These are phyloP conservation scores for Lachancea thermotolerans DNA, from an alignment of 805 yeast genomes.

Conservation along the genomic window DNA sequence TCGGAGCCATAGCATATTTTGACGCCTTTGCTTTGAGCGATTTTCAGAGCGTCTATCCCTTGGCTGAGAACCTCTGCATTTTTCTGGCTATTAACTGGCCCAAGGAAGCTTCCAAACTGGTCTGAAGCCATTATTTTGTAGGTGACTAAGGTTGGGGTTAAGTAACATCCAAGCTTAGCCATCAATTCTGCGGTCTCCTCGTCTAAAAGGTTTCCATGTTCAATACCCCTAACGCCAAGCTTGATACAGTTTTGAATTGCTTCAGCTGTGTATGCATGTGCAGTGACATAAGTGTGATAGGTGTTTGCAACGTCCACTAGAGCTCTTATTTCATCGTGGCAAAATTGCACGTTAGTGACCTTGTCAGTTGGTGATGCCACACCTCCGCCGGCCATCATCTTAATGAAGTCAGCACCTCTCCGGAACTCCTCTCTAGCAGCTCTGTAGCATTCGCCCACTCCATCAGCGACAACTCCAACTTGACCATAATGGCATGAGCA, in stretches of 20 bases:
- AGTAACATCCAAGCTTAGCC: slow-evolving; percentile 9
- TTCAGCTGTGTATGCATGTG: slow-evolving; percentile 14
- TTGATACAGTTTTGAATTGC: slow-evolving; percentile 10
- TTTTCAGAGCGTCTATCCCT: slow-evolving; percentile 9
- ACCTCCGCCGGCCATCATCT: slow-evolving; percentile 13
- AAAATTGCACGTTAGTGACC: slow-evolving; percentile 10
- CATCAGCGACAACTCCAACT: slow-evolving; percentile 11
- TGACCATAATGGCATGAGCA: slow-evolving; percentile 9
- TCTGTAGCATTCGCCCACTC: slow-evolving; percentile 10
- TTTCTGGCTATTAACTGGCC: slow-evolving; percentile 6
- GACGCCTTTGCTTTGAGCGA: slow-evolving; percentile 8
- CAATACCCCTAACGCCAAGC: slow-evolving; percentile 11
- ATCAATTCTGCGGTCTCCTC: slow-evolving; percentile 10
- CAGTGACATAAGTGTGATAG: slow-evolving; percentile 12
- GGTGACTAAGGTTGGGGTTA: slow-evolving; percentile 12
- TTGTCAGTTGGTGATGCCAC: slow-evolving; percentile 15
- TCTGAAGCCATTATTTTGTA: slow-evolving; percentile 12
- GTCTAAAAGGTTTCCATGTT: slow-evolving; percentile 11
- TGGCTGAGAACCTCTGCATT: slow-evolving; percentile 8
- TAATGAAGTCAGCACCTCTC: slow-evolving; percentile 12
- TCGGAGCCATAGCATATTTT: slow-evolving; percentile 13
- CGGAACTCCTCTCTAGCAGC: slow-evolving; percentile 12
- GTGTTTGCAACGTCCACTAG: slow-evolving; percentile 9
- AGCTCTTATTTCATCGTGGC: slow-evolving; percentile 12
- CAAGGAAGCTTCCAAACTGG: slow-evolving; percentile 9